Conservation (phyloP, 768 basidiomycete genomes). For the Leccinum ochraceum region DNA sequence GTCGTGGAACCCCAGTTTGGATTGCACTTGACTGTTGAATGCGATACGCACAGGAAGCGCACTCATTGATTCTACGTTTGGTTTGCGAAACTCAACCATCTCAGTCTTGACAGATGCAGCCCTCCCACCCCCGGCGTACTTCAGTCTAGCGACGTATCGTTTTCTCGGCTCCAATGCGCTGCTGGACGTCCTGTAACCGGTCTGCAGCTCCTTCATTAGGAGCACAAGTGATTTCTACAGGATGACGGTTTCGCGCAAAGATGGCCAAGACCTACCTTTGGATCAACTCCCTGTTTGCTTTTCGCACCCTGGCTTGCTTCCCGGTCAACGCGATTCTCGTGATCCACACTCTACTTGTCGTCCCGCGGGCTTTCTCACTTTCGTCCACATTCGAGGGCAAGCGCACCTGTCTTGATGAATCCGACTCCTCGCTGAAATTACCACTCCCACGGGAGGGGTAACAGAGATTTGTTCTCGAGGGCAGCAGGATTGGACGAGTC, state of each 20-base stretch:
- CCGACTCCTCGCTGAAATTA: slow-evolving; percentile 39
- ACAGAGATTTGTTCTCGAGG: slow-evolving; percentile 63
- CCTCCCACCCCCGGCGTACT: slow-evolving; percentile 25
- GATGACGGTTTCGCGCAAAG: slow-evolving; percentile 1
- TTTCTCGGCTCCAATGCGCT: slow-evolving; percentile 37
- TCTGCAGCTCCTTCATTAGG: slow-evolving; percentile 5
- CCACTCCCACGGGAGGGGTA: slow-evolving; percentile 44
- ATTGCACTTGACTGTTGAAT: slow-evolving; percentile 26
- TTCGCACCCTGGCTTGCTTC: slow-evolving; percentile 27
- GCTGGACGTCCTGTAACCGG: slow-evolving; percentile 21
- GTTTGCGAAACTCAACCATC: slow-evolving; percentile 16
- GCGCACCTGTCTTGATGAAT: slow-evolving; percentile 14
- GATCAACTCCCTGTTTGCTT: slow-evolving; percentile 20
- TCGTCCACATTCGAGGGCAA: slow-evolving; percentile 16
- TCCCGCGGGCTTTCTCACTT: slow-evolving; percentile 14
- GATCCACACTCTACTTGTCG: slow-evolving; percentile 3
- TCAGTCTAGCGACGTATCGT: slow-evolving; percentile 34
- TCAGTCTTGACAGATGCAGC: slow-evolving; percentile 21
- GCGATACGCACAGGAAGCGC: slow-evolving; percentile 39
- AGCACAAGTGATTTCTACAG: slow-evolving; percentile 2
- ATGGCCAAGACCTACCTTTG: slow-evolving; percentile 37
- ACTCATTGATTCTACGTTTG: slow-evolving; percentile 10
- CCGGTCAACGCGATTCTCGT: slow-evolving; percentile 10
- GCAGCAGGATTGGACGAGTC: slow-evolving; percentile 33
- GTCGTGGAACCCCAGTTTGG: slow-evolving; percentile 23